These are phyloP conservation scores for Malassezia sp. DNA, from an alignment of 1,284 basidiomycete species.

Conservation along the genomic window DNA sequence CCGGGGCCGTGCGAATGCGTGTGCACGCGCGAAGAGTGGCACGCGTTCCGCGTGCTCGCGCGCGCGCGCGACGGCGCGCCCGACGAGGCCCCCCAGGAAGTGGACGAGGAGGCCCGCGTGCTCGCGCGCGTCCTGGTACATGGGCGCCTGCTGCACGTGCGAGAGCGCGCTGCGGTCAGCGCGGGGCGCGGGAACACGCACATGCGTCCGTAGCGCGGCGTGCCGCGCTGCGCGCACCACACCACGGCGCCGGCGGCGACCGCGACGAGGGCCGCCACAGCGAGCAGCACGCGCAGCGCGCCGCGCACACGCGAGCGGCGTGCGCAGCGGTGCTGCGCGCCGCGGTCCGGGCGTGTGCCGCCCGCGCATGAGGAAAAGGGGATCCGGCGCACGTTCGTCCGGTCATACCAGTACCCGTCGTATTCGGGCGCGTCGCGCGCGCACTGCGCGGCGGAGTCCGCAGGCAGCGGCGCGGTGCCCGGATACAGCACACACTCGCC, in stretches of 20 bases:
- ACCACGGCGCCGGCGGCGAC: conserved; percentile 25
- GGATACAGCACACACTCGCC: conserved; percentile 35
- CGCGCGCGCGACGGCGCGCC: conserved; percentile 18
- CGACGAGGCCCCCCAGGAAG: conserved; percentile 21
- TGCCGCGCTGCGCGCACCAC: conserved; percentile 49
- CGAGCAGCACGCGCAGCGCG: too few species aligned
- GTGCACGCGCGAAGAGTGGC: background rate
- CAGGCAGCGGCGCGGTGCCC: conserved; percentile 18
- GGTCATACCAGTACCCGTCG: conserved; percentile 43
- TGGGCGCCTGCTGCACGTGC: conserved; percentile 20
- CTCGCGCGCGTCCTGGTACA: conserved; percentile 15
- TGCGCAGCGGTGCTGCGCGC: conserved; percentile 30
- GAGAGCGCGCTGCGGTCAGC: conserved; percentile 61
- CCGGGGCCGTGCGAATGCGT: conserved; percentile 21
- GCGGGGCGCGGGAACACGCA: conserved; percentile 53
- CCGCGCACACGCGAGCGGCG: conserved; percentile 20
- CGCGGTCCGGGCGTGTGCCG: conserved; percentile 35
- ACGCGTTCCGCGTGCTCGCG: conserved; percentile 1
- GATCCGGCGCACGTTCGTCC: conserved; percentile 38
- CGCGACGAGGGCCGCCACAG: conserved; percentile 37
- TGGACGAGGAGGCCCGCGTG: conserved; percentile 3
- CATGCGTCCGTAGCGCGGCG: conserved; percentile 50
- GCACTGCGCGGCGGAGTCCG: conserved; percentile 30
- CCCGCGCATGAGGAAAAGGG: conserved; percentile 36
- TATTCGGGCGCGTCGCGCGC: conserved; percentile 18